These are phyloP conservation scores for Diplodia corticola DNA, from an alignment of 2,329 filamentous ascomycete genomes.

Conservation along the genomic window DNA sequence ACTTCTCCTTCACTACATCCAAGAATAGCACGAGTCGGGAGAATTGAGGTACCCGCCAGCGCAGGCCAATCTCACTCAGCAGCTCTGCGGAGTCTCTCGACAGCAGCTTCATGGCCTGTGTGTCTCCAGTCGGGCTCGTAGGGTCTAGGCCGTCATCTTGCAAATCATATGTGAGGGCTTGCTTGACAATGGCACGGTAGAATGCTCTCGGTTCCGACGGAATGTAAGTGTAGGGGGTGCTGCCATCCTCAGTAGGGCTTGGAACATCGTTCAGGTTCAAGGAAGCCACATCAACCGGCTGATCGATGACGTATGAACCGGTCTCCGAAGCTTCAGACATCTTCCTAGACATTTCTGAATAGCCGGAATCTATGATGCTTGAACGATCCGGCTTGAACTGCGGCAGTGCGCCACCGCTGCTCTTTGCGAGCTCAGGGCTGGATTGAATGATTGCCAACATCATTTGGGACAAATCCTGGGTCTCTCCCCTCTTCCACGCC, in stretches of 20 bases:
- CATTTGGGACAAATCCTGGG: constrained; percentile 84
- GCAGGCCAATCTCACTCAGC: constrained; percentile 77
- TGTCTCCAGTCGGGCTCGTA: constrained; percentile 50
- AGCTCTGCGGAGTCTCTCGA: constrained; percentile 81
- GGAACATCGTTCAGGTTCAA: constrained; percentile 58
- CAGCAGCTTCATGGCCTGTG: constrained; percentile 54
- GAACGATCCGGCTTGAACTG: constrained; percentile 51
- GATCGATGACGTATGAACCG: constrained; percentile 62
- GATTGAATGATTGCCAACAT: constrained; percentile 87
- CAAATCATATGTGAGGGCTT: constrained; percentile 67
- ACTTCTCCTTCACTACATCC: constrained; percentile 83
- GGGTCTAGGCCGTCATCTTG: constrained; percentile 55
- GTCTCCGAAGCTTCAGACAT: constrained; percentile 46
- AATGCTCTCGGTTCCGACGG: constrained; percentile 79
- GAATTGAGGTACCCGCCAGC: constrained; percentile 86
- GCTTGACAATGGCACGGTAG: constrained; percentile 79
- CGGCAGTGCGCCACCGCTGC: constrained; percentile 62
- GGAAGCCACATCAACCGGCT: constrained; percentile 65
- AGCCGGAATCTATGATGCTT: constrained; percentile 41
- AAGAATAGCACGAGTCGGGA: constrained; percentile 78
- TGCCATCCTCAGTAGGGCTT: constrained; percentile 45
- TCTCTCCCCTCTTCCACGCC: constrained; percentile 87
- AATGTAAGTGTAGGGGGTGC: constrained; percentile 81
- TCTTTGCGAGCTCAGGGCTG: constrained; percentile 81
- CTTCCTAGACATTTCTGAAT: constrained; percentile 49